Evolutionary conservation across 1,139 yeast genomes (phyloP).

Genomic region (Blastobotrys aristatus): DNA sequence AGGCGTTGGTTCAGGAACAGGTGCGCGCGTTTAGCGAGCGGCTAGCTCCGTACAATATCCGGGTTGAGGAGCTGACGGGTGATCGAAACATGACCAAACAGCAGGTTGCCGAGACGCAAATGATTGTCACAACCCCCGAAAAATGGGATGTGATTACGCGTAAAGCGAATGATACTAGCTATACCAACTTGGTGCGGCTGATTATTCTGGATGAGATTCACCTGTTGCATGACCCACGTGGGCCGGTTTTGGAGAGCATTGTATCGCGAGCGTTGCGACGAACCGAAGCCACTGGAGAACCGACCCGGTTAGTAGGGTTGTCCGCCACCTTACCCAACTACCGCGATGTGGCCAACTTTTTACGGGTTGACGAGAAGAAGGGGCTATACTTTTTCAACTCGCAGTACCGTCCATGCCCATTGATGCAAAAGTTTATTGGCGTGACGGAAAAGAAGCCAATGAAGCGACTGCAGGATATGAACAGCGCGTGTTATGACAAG

Average conservation of each 20-base stretch:
- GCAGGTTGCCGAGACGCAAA: conserved; percentile 74
- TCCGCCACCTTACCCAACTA: conserved; percentile 95
- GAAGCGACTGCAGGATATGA: conserved; percentile 75
- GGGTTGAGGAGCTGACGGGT: conserved; percentile 86
- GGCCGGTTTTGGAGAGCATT: conserved; percentile 87
- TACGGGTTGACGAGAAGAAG: conserved; percentile 54
- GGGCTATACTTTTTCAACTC: conserved; percentile 79
- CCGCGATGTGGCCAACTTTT: conserved; percentile 76
- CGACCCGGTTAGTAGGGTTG: conserved; percentile 71
- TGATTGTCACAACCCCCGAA: conserved; percentile 90
- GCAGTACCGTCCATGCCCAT: conserved; percentile 84
- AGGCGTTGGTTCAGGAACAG: conserved; percentile 94
- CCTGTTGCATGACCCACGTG: conserved; percentile 88
- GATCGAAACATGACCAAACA: conserved; percentile 74
- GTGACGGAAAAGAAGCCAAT: conserved; percentile 80
- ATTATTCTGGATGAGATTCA: conserved; percentile 94
- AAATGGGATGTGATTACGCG: conserved; percentile 97
- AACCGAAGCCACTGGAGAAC: conserved; percentile 41
- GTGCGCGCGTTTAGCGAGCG: conserved; percentile 79
- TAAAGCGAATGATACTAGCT: conserved; percentile 61
- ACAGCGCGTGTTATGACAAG: conserved; percentile 86
- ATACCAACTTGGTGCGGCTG: conserved; percentile 58
- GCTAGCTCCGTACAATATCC: conserved; percentile 59
- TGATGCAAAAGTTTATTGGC: conserved; percentile 84
- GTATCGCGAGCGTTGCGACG: conserved; percentile 67